phyloP scores from a whole-genome alignment of 768 basidiomycete genomes.

The Mycena pura region DNA sequence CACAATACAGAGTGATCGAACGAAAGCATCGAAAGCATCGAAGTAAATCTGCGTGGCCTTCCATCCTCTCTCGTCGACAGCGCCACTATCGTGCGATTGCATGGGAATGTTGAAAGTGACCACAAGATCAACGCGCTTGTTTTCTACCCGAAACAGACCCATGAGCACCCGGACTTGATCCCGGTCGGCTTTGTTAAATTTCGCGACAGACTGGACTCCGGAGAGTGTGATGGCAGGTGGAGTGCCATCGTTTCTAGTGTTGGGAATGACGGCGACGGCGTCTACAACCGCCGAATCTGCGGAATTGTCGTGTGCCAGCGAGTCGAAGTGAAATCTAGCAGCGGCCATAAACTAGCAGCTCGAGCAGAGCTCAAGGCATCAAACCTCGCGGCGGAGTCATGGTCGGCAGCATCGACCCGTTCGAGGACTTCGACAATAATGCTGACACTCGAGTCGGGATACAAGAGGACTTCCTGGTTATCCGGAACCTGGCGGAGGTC shows the following conservation, averaged over 20 bases:
- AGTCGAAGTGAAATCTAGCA: constrained; percentile 86
- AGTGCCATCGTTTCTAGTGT: constrained; percentile 54
- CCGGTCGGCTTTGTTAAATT: constrained; percentile 62
- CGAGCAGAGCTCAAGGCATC: constrained; percentile 28
- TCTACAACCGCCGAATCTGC: constrained; percentile 61
- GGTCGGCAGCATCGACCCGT: constrained; percentile 64
- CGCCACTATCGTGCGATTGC: constrained; percentile 50
- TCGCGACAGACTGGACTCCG: constrained; percentile 76
- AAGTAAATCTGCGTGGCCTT: constrained; percentile 56
- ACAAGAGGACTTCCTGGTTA: constrained; percentile 92
- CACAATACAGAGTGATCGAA: constrained; percentile 65
- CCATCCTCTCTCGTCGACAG: constrained; percentile 46
- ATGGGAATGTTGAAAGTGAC: constrained; percentile 84
- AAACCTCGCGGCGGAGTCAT: constrained; percentile 74
- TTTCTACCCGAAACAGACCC: constrained; percentile 79
- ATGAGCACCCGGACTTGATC: constrained; percentile 82
- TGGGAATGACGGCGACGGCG: constrained; percentile 44
- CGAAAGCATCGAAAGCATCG: constrained; percentile 55
- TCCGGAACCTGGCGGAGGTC: constrained; percentile 86
- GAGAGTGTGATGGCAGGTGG: constrained; percentile 66
- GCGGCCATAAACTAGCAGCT: constrained; percentile 16
- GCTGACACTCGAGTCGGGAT: constrained; percentile 69
- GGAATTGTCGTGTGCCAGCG: constrained; percentile 90
- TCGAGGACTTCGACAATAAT: constrained; percentile 87
- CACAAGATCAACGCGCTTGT: constrained; percentile 81